Evolutionary conservation across 192 early-diverging fungal genomes (phyloP), one percentile per base, ranked within the genome.

Genomic region (Thoreauomyces humboldtii): DNA sequence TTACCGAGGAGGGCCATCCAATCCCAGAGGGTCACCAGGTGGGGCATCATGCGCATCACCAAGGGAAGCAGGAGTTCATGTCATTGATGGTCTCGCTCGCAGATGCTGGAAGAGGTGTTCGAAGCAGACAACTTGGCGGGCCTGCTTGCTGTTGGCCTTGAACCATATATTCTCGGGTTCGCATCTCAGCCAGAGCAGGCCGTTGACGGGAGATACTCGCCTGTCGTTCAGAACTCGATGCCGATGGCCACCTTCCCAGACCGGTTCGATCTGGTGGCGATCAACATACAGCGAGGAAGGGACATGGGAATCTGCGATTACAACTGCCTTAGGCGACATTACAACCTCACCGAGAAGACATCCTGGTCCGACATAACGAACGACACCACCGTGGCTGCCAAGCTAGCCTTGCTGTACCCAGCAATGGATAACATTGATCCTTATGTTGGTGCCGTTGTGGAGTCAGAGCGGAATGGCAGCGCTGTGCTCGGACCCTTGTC

Each of bases 301-400:
- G 77, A 79, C 12, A 27, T 77, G 21, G 70, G 70, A 19, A 7
- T 79, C 2, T 59, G 71, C 5, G 60, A 64, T 28, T 79, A 79
- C 59, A 67, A 66, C 44, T 64, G 35, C 0, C 27, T 50, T 24
- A 35, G 77, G 24, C 52, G 31, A 12, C 32, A 42, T 6, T 67
- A 63, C 21, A 54, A 54, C 4, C 35, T 79, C 15, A 41, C 36
- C 2, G 43, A 25, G 24, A 52, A 41, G 2, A 28, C 27, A 12
- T 48, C 7, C 4, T 79, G 69, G 70, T 44, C 42, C 25, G 72
- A 79, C 25, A 77, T 79, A 14, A 77, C 77, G 17, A 33, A 31
- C 19, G 68, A 79, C 61, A 59, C 47, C 21, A 46, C 17, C 4
- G 43, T 79, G 34, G 52, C 46, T 41, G 37, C 36, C 1, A 35